Evolutionary conservation across 2,329 filamentous ascomycete species (phyloP).

Genomic region (Trichophyton benhamiae): DNA sequence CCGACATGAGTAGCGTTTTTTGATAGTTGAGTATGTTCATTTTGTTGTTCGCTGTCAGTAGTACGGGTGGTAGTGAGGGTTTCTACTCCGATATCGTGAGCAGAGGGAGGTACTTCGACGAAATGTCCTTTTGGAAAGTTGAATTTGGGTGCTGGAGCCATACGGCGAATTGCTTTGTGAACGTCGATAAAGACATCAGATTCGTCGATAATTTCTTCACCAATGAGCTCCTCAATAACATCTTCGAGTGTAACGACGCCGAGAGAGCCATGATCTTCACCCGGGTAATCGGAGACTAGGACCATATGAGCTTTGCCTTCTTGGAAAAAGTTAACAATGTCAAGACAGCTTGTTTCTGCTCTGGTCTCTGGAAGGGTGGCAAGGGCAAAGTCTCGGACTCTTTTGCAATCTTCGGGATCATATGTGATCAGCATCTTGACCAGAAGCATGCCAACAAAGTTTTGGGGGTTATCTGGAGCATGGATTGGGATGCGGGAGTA

Average conservation of each 20-base stretch:
- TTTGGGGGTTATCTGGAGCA: slow-evolving; percentile 64
- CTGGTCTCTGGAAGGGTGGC: slow-evolving; percentile 90
- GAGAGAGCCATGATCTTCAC: slow-evolving; percentile 78
- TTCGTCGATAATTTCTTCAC: slow-evolving; percentile 98
- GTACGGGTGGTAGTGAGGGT: slow-evolving; percentile 29
- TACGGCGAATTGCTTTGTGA: slow-evolving; percentile 88
- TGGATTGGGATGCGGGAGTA: slow-evolving; percentile 96
- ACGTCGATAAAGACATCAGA: slow-evolving; percentile 97
- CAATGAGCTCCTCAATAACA: slow-evolving; percentile 96
- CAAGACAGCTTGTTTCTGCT: slow-evolving; percentile 88
- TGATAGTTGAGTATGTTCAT: slow-evolving; percentile 11
- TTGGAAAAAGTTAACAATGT: slow-evolving; percentile 99
- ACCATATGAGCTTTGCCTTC: slow-evolving; percentile 99
- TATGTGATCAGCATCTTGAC: slow-evolving; percentile 99
- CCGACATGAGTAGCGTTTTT: slow-evolving; percentile 21
- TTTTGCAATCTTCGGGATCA: slow-evolving; percentile 81
- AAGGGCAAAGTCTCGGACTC: slow-evolving; percentile 78
- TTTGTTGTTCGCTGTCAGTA: slow-evolving; percentile 33
- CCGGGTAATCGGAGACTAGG: slow-evolving; percentile 77
- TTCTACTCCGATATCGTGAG: slow-evolving; percentile 32
- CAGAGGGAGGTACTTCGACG: slow-evolving; percentile 35
- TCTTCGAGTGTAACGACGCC: slow-evolving; percentile 95
- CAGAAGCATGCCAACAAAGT: slow-evolving; percentile 94
- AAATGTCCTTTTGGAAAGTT: slow-evolving; percentile 49
- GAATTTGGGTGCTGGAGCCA: slow-evolving; percentile 70